Percentiles rank a stretch among this genome's conserved stretches.
Conservation (phyloP, 2,329 filamentous ascomycete species). For the Stemphylium vesicarium region DNA sequence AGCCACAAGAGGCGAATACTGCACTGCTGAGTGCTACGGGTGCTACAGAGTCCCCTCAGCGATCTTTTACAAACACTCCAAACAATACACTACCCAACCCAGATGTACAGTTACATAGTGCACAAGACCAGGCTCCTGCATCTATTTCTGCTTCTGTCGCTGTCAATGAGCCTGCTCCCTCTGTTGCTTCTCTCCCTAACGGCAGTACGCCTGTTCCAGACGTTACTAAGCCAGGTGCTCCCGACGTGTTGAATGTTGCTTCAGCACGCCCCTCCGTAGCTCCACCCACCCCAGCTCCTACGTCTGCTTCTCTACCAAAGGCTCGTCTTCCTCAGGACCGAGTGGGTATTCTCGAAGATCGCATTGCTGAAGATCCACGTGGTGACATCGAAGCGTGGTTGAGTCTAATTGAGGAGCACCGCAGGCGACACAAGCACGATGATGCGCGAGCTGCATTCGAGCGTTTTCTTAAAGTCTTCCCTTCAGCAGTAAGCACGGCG, state of each 20-base stretch:
- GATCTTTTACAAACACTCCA: slow-evolving; percentile 62
- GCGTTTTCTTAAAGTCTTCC: slow-evolving; percentile 86
- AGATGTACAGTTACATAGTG: slow-evolving; percentile 67
- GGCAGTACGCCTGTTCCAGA: slow-evolving; percentile 49
- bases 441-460: slow-evolving; percentile 82
- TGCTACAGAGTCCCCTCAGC: slow-evolving; percentile 59
- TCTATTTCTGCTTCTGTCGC: slow-evolving; percentile 47
- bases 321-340: slow-evolving; percentile 73
- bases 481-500: slow-evolving; percentile 76
- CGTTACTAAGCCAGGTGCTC: slow-evolving; percentile 44
- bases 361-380: slow-evolving; percentile 88
- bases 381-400: slow-evolving; percentile 94
- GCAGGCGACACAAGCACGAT: slow-evolving; percentile 79
- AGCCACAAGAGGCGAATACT: slow-evolving; percentile 56
- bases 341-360: slow-evolving; percentile 82
- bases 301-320: slow-evolving; percentile 47
- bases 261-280: slow-evolving; percentile 51
- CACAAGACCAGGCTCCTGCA: slow-evolving; percentile 58
- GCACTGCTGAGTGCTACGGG: slow-evolving; percentile 56
- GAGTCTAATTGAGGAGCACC: slow-evolving; percentile 82
- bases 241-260: slow-evolving; percentile 34
- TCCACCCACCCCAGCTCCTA: slow-evolving; percentile 38
- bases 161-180: slow-evolving; percentile 54
- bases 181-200: slow-evolving; percentile 59
- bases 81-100: slow-evolving; percentile 61